These are phyloP conservation scores for Penicillium sp. DNA, from an alignment of 2,329 filamentous ascomycete species.

Conservation along the genomic window DNA sequence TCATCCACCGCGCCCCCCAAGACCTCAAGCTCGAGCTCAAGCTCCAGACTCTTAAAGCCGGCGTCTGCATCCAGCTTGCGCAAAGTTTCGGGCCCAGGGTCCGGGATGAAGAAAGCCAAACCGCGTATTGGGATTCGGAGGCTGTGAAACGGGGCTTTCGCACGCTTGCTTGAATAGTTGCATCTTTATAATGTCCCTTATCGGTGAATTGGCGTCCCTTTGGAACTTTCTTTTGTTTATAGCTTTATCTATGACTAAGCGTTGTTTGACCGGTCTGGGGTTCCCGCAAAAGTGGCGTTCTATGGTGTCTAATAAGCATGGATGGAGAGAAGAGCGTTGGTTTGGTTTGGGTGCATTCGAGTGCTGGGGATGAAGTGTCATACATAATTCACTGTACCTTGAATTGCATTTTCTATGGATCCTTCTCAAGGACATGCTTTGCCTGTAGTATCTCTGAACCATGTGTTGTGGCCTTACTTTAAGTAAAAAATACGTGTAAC, in stretches of 20 bases:
- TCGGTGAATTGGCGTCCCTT: neutral
- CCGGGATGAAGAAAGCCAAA: constrained; percentile 32
- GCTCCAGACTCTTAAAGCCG: constrained; percentile 21
- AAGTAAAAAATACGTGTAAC: neutral
- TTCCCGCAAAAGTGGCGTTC: neutral
- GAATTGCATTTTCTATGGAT: constrained; percentile 1
- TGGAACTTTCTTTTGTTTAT: neutral
- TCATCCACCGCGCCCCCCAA: constrained; percentile 6
- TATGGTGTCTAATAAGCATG: neutral
- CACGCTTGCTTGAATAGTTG: too few species aligned
- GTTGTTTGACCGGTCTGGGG: neutral
- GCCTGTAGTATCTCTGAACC: neutral
- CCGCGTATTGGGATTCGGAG: constrained; percentile 43
- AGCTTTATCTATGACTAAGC: too few species aligned
- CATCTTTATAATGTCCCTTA: neutral
- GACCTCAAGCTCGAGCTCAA: neutral
- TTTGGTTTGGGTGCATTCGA: neutral
- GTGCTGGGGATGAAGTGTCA: neutral
- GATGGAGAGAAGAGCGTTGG: neutral
- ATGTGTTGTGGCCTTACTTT: neutral
- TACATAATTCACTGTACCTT: neutral
- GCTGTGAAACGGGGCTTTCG: constrained; percentile 26
- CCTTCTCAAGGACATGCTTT: neutral
- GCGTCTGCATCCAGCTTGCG: constrained; percentile 21
- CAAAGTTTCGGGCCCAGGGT: constrained; percentile 27